Conservation (phyloP, 1,139 yeast genomes). For the Geotrichum cucujoidarum region DNA sequence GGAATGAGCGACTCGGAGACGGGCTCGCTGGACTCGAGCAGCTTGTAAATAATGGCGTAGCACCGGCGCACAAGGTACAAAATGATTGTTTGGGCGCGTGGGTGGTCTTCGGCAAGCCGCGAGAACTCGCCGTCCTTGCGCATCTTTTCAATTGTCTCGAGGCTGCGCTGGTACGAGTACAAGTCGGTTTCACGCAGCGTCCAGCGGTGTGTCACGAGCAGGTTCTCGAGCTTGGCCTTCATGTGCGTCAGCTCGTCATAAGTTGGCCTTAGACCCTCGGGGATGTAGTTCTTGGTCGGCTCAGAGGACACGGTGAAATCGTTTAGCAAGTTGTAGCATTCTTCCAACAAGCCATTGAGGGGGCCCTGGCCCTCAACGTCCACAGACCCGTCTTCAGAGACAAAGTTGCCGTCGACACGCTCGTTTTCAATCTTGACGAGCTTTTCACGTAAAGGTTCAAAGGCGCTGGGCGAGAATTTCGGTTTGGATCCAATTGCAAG, state of each 20-base stretch:
- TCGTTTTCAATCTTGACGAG: slow-evolving; percentile 42
- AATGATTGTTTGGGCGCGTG: slow-evolving; percentile 57
- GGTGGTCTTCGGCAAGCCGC: slow-evolving; percentile 31
- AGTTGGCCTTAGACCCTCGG: slow-evolving; percentile 46
- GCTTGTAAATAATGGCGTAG: slow-evolving; percentile 80
- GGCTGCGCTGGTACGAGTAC: slow-evolving; percentile 68
- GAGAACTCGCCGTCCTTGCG: slow-evolving; percentile 57
- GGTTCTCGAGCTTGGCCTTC: slow-evolving; percentile 69
- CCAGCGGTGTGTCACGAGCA: slow-evolving; percentile 91
- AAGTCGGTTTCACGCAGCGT: slow-evolving; percentile 92
- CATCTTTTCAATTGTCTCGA: slow-evolving; percentile 66
- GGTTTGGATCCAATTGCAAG: slow-evolving; percentile 46
- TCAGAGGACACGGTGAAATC: slow-evolving; percentile 64
- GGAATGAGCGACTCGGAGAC: slow-evolving; percentile 91
- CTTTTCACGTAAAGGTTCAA: slow-evolving; percentile 39
- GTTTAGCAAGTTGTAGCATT: slow-evolving; percentile 66
- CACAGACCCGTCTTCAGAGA: slow-evolving; percentile 28
- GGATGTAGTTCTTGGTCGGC: slow-evolving; percentile 41
- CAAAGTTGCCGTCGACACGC: slow-evolving; percentile 46
- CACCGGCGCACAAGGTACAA: slow-evolving; percentile 81
- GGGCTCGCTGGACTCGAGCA: slow-evolving; percentile 88
- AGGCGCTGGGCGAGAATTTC: slow-evolving; percentile 32
- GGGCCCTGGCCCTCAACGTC: slow-evolving; percentile 52
- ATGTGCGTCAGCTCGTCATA: slow-evolving; percentile 55
- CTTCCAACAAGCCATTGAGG: slow-evolving; percentile 50